Percentiles rank a stretch among this genome's conserved stretches.
Evolutionary conservation across 140 eudicot species (phyloP).

Genomic region (Cichorium intybus): DNA sequence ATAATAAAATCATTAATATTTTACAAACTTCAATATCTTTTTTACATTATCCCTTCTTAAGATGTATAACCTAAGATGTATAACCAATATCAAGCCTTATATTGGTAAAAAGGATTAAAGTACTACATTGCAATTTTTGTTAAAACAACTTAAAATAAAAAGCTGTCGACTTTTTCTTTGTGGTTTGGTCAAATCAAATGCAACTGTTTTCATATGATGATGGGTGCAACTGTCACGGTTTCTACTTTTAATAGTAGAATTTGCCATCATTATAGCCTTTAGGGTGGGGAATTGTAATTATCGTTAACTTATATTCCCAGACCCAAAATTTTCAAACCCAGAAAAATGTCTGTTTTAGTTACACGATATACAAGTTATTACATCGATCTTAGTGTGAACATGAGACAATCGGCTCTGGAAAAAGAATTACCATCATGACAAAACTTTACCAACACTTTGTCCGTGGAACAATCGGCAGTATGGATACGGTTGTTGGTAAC

Average conservation of each 20-base stretch:
- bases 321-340: background rate
- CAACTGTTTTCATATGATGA: constrained; percentile 1
- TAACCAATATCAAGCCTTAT: too few relatives aligned
- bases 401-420: background rate
- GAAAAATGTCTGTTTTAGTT: background rate
- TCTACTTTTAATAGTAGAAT: constrained; percentile 3
- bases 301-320: background rate
- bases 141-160: background rate
- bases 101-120: too few relatives aligned
- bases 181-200: constrained; percentile 5
- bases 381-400: background rate
- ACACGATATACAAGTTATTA: background rate
- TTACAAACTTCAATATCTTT: too few relatives aligned
- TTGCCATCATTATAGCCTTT: background rate
- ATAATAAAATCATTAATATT: too few relatives aligned
- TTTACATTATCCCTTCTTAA: too few relatives aligned
- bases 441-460: constrained; percentile 3
- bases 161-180: background rate
- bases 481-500: background rate
- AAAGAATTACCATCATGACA: background rate
- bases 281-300: constrained; percentile 9
- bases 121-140: background rate
- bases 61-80: too few relatives aligned
- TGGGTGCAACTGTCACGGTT: constrained; percentile 6
- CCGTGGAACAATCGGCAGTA: background rate